Evolutionary conservation across 805 yeast species (phyloP).

Genomic region (Allodekkera sacchari): DNA sequence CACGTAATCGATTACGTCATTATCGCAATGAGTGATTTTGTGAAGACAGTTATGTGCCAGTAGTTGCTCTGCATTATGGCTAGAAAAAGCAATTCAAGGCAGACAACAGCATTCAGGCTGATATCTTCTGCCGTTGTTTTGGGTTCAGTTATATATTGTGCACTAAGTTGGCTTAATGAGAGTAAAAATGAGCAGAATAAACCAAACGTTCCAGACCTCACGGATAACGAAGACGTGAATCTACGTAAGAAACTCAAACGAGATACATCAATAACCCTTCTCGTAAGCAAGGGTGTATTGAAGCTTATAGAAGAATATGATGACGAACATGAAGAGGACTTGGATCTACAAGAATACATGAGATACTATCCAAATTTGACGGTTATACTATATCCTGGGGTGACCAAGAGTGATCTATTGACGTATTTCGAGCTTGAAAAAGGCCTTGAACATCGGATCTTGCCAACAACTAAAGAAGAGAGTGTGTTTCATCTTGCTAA

Average conservation of each 20-base stretch:
- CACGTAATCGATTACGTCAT: no score
- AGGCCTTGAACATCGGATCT: slow-evolving; percentile 24
- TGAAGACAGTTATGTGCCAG: no score
- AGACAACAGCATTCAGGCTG: no score
- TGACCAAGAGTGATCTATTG: slow-evolving; percentile 11
- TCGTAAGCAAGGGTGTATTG: slow-evolving; percentile 9
- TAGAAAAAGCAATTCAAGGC: no score
- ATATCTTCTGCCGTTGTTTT: no score
- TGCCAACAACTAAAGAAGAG: slow-evolving; percentile 36
- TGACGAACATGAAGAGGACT: slow-evolving; percentile 5
- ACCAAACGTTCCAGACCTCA: neutral
- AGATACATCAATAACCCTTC: slow-evolving; percentile 12
- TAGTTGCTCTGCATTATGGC: no score
- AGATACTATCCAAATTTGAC: slow-evolving; percentile 15
- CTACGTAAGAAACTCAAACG: slow-evolving; percentile 2
- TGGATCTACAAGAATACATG: slow-evolving; percentile 6
- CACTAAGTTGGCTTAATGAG: no score
- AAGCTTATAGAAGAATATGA: slow-evolving; percentile 6
- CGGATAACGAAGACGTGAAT: neutral
- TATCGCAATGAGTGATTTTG: no score
- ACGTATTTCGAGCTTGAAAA: slow-evolving; percentile 14
- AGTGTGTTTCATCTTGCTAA: slow-evolving; percentile 51
- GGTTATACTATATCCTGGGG: slow-evolving; percentile 20
- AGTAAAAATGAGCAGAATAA: neutral
- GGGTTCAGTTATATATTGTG: no score